Evolutionary conservation across 2,329 filamentous ascomycete genomes (phyloP).

Genomic region (Trichophyton verrucosum): DNA sequence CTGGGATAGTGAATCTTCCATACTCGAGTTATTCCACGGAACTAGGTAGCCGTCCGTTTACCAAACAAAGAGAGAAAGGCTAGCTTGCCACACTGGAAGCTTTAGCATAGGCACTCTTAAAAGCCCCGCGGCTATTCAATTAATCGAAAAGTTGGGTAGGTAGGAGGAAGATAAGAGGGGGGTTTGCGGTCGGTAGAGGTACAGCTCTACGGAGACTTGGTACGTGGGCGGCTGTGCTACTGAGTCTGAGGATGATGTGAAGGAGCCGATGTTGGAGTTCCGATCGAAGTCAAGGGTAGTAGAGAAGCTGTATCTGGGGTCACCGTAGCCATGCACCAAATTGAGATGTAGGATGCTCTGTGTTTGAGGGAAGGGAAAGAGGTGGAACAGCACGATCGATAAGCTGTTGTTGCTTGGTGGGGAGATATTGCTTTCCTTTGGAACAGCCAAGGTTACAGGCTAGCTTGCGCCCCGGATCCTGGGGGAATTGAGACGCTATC

Average conservation of each 20-base stretch:
- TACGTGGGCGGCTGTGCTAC: neutral
- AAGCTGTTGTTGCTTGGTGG: conserved; percentile 2
- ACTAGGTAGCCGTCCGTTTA: neutral
- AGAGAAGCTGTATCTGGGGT: neutral
- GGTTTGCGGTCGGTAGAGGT: neutral
- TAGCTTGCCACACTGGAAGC: neutral
- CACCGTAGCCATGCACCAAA: neutral
- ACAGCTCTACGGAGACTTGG: neutral
- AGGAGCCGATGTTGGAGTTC: neutral
- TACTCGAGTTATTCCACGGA: conserved; percentile 15
- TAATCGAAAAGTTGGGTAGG: neutral
- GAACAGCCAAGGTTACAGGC: neutral
- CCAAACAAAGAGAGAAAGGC: neutral
- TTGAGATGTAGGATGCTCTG: neutral
- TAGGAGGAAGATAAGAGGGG: neutral
- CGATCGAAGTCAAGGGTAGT: neutral
- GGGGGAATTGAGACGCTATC: neutral
- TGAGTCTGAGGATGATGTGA: neutral
- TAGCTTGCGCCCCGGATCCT: neutral
- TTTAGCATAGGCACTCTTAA: neutral
- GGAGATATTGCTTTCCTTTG: neutral
- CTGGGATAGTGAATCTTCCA: conserved; percentile 18
- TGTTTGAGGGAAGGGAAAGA: neutral
- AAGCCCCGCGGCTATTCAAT: neutral
- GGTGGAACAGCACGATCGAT: neutral